A percentile compares a stretch with the other conserved stretches of the same genome.
Conservation (phyloP, 2,329 filamentous ascomycete genomes). For the Cryphonectria japonica region DNA sequence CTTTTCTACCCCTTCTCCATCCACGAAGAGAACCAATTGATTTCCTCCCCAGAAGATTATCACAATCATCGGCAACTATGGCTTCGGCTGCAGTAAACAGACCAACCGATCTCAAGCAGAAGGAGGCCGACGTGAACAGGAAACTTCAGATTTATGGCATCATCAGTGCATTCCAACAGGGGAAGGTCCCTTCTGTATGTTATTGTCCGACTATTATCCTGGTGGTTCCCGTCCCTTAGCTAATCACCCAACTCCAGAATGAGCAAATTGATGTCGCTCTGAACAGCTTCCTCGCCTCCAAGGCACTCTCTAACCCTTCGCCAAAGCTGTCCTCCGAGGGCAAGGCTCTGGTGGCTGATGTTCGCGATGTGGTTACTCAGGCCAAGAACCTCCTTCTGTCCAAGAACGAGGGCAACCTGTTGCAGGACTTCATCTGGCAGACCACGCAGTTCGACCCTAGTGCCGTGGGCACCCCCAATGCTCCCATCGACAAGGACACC, state of each 20-base stretch:
- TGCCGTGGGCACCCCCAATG: constrained; percentile 63
- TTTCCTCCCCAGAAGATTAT: neutral
- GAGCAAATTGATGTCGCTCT: constrained; percentile 94
- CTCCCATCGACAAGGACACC: constrained; percentile 73
- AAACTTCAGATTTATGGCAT: constrained; percentile 97
- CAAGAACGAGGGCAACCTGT: constrained; percentile 92
- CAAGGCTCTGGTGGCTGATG: constrained; percentile 74
- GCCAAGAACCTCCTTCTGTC: constrained; percentile 83
- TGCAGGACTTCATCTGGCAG: constrained; percentile 98
- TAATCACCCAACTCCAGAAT: constrained; percentile 59
- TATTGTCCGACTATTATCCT: neutral
- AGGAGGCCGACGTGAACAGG: constrained; percentile 85
- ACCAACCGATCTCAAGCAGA: constrained; percentile 72
- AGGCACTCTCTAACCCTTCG: constrained; percentile 70
- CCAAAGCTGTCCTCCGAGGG: constrained; percentile 82
- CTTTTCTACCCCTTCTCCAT: no score
- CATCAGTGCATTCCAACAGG: constrained; percentile 78
- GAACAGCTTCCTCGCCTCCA: constrained; percentile 81
- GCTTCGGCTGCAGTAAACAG: constrained; percentile 63
- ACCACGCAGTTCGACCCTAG: constrained; percentile 74
- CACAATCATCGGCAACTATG: constrained; percentile 21
- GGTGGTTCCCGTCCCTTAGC: constrained; percentile 6
- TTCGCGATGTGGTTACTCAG: constrained; percentile 78
- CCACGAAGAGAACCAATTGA: neutral
- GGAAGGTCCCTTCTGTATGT: constrained; percentile 87